These are phyloP conservation scores for Gomphus sp. DNA, from an alignment of 1,284 basidiomycete species.

Conservation along the genomic window DNA sequence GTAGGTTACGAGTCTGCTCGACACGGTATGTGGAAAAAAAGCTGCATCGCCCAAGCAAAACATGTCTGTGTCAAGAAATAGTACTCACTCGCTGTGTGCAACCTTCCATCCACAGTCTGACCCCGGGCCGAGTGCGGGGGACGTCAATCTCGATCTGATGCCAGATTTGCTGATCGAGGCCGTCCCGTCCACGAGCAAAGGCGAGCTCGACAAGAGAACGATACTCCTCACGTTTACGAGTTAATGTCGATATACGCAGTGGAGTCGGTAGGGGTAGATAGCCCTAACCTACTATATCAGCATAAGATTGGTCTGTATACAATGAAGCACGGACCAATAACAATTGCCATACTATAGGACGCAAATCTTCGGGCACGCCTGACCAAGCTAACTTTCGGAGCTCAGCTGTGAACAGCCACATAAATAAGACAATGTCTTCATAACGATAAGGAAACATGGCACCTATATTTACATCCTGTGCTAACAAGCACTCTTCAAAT, in stretches of 20 bases:
- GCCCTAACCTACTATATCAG: slow-evolving; percentile 43
- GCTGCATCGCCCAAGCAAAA: not conserved
- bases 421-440: not conserved
- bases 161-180: slow-evolving; percentile 92
- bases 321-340: slow-evolving; percentile 61
- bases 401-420: slow-evolving; percentile 44
- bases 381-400: slow-evolving; percentile 92
- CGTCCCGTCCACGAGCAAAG: slow-evolving; percentile 78
- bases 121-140: slow-evolving; percentile 87
- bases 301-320: not conserved
- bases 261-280: slow-evolving; percentile 84
- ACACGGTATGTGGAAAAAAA: not conserved
- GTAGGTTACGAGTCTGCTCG: not conserved
- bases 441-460: slow-evolving; percentile 20
- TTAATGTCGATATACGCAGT: slow-evolving; percentile 68
- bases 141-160: slow-evolving; percentile 98
- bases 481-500: slow-evolving; percentile 61
- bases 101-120: slow-evolving; percentile 80
- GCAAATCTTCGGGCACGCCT: slow-evolving; percentile 81
- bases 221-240: slow-evolving; percentile 90
- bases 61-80: not conserved
- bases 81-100: slow-evolving; percentile 73
- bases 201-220: slow-evolving; percentile 82
- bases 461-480: slow-evolving; percentile 73
- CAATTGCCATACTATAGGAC: slow-evolving; percentile 92